A percentile compares a stretch with the other conserved stretches of the same genome.
Conservation (phyloP, 495 filamentous ascomycete genomes). For the Glonium stellatum region DNA sequence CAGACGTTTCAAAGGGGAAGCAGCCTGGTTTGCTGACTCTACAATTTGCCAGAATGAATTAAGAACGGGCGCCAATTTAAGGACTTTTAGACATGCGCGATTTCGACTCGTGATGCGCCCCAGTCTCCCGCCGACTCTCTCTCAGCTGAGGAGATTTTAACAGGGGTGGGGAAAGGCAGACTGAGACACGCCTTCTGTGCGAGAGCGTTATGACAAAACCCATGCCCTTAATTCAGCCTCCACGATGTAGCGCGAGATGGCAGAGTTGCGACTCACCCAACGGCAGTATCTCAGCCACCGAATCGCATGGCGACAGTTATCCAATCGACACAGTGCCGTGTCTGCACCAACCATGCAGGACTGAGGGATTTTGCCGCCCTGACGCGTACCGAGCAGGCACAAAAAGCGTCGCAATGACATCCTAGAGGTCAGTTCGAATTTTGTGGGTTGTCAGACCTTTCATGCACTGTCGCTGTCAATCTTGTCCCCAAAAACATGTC, state of each 20-base stretch:
- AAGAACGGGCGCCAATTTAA: conserved; percentile 13
- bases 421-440: background rate
- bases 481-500: background rate
- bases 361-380: conserved; percentile 12
- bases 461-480: conserved; percentile 3
- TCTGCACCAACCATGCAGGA: conserved; percentile 2
- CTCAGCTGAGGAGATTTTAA: background rate
- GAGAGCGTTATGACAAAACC: background rate
- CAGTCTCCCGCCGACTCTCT: background rate
- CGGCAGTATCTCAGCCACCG: conserved; percentile 1
- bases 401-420: conserved; percentile 5
- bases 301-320: background rate
- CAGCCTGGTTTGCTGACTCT: conserved; percentile 7
- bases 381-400: background rate
- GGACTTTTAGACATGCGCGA: background rate
- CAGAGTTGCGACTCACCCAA: background rate
- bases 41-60: conserved; percentile 14
- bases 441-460: background rate
- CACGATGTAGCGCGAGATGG: background rate
- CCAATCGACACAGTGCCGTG: background rate
- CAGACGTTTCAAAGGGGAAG: conserved; percentile 1
- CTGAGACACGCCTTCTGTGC: conserved; percentile 6
- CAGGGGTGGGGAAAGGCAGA: conserved; percentile 9
- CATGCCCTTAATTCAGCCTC: conserved; percentile 2
- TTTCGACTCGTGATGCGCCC: conserved; percentile 6